A percentile compares a stretch with the other conserved stretches of the same genome.
phyloP scores from a whole-genome alignment of 495 filamentous ascomycete genomes.

The Thozetella sp. region DNA sequence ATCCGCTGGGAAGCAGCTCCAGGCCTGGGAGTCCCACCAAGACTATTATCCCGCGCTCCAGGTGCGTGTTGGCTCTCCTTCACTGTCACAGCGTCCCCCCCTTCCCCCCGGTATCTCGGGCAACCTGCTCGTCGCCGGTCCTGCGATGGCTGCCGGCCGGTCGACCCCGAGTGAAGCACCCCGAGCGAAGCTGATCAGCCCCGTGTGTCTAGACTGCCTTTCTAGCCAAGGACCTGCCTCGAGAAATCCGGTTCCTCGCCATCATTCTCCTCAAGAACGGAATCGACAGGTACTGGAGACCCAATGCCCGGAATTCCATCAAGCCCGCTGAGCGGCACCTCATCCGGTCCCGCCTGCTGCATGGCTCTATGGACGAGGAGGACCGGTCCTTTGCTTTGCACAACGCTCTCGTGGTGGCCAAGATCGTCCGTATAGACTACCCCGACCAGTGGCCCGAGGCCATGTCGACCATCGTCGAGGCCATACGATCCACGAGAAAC shows the following conservation, averaged over 20 bases:
- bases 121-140: not conserved
- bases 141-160: slow-evolving; percentile 11
- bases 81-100: not conserved
- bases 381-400: slow-evolving; percentile 75
- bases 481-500: slow-evolving; percentile 51
- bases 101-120: slow-evolving; percentile 5
- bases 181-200: no score
- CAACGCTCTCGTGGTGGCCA: slow-evolving; percentile 84
- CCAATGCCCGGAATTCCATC: slow-evolving; percentile 67
- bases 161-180: no score
- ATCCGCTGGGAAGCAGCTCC: slow-evolving; percentile 79
- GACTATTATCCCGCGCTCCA: slow-evolving; percentile 83
- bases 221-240: slow-evolving; percentile 72
- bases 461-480: slow-evolving; percentile 57
- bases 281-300: slow-evolving; percentile 93
- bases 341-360: slow-evolving; percentile 73
- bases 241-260: slow-evolving; percentile 80
- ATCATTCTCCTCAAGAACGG: slow-evolving; percentile 96
- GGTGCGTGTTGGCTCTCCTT: slow-evolving; percentile 44
- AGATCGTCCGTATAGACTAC: slow-evolving; percentile 86
- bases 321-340: slow-evolving; percentile 70
- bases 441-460: slow-evolving; percentile 78
- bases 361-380: slow-evolving; percentile 73
- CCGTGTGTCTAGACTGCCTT: slow-evolving; percentile 66
- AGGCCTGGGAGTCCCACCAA: slow-evolving; percentile 77